Percentiles rank a stretch among this genome's conserved stretches.
Conservation (phyloP, 2,329 filamentous ascomycete genomes). For the Ambrosiella beaveri region DNA sequence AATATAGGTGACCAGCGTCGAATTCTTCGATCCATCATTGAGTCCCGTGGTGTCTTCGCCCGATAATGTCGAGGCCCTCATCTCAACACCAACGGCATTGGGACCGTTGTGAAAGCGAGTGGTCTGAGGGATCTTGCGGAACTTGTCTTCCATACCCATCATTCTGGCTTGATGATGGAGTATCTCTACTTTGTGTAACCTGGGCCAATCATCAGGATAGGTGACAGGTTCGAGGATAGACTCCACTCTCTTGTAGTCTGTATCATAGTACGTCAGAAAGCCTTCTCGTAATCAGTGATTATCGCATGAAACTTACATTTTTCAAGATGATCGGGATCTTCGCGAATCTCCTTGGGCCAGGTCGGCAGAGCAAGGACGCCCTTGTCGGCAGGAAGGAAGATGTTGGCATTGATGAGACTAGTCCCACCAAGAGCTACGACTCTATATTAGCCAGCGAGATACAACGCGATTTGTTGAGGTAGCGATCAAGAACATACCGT, state of each 20-base stretch:
- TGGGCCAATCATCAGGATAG: constrained; percentile 41
- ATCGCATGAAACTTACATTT: constrained; percentile 27
- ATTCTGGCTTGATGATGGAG: constrained; percentile 38
- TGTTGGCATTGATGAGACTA: constrained; percentile 49
- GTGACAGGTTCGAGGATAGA: constrained; percentile 38
- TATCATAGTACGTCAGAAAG: not conserved
- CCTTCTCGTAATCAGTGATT: not conserved
- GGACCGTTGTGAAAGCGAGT: constrained; percentile 43
- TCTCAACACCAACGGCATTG: constrained; percentile 47
- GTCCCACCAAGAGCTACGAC: constrained; percentile 42
- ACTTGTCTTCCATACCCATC: constrained; percentile 34
- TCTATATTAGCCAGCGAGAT: not conserved
- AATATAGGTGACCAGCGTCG: constrained; percentile 48
- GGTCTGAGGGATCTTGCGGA: constrained; percentile 40
- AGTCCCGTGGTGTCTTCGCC: constrained; percentile 47
- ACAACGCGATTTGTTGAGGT: constrained; percentile 2
- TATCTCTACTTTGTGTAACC: constrained; percentile 38
- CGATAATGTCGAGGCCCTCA: constrained; percentile 40
- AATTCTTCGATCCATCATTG: constrained; percentile 52
- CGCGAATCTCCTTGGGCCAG: constrained; percentile 42
- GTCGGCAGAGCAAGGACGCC: constrained; percentile 32
- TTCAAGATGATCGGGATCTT: constrained; percentile 25
- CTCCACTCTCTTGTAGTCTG: constrained; percentile 40
- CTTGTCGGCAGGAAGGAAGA: constrained; percentile 43
- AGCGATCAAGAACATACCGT: constrained; percentile 25